Evolutionary conservation across 495 filamentous ascomycete species (phyloP).

Genomic region (Hypoxylon crocopeplum): DNA sequence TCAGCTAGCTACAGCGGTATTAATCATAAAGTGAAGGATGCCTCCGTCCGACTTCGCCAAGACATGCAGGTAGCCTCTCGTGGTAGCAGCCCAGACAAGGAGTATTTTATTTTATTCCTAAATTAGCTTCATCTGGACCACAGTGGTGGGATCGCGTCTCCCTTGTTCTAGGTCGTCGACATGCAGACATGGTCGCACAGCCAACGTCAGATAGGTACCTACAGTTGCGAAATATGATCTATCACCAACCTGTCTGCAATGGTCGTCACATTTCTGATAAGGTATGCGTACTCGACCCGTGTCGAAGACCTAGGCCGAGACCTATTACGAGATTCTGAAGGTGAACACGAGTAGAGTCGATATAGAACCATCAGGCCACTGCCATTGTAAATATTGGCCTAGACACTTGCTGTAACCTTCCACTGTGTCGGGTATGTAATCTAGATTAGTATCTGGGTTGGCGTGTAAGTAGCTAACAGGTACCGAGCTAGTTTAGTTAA

Average conservation of each 20-base stretch:
- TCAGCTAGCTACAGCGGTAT: neutral
- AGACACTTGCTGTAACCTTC: slow-evolving; percentile 8
- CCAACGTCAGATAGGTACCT: slow-evolving; percentile 18
- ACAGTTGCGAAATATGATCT: slow-evolving; percentile 13
- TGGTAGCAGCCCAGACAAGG: slow-evolving; percentile 17
- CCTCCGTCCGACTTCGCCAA: slow-evolving; percentile 20
- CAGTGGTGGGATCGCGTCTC: slow-evolving; percentile 31
- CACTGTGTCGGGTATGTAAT: slow-evolving; percentile 14
- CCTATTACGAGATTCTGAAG: neutral
- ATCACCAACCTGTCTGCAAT: slow-evolving; percentile 12
- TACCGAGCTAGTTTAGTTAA: neutral
- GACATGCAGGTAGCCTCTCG: slow-evolving; percentile 35
- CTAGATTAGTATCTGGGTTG: slow-evolving; percentile 5
- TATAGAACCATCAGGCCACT: too few relatives aligned
- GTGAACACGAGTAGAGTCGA: neutral
- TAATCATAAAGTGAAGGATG: neutral
- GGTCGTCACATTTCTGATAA: slow-evolving; percentile 16
- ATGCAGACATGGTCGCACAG: slow-evolving; percentile 20
- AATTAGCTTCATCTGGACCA: slow-evolving; percentile 27
- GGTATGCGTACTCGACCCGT: slow-evolving; percentile 5
- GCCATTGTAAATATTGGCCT: too few relatives aligned
- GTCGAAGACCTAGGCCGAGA: slow-evolving; percentile 2
- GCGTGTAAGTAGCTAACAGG: neutral
- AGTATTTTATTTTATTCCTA: slow-evolving; percentile 8
- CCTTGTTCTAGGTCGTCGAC: slow-evolving; percentile 4